Evolutionary conservation across 1,139 yeast genomes (phyloP).

Genomic region (Zygosaccharomyces pseudobailii): DNA sequence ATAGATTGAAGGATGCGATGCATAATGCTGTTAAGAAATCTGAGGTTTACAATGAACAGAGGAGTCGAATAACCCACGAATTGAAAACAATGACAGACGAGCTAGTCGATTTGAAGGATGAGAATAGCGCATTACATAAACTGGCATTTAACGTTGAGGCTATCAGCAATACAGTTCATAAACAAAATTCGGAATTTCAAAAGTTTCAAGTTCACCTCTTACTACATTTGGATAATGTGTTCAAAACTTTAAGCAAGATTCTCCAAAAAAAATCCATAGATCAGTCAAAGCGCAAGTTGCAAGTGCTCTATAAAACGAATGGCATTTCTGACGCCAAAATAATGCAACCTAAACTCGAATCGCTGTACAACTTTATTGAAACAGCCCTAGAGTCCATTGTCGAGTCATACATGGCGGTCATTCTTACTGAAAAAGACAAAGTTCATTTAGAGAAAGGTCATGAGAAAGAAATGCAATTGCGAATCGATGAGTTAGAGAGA

Average conservation of each 20-base stretch:
- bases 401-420: conserved; percentile 49
- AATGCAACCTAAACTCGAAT: conserved; percentile 46
- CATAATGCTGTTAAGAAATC: conserved; percentile 46
- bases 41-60: conserved; percentile 46
- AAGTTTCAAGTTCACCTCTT: conserved; percentile 27
- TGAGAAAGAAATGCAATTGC: conserved; percentile 36
- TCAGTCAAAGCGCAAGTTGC: conserved; percentile 52
- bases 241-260: conserved; percentile 48
- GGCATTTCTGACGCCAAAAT: conserved; percentile 32
- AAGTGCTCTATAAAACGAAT: conserved; percentile 37
- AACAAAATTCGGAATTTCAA: conserved; percentile 15
- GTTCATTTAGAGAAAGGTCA: conserved; percentile 19
- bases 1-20: conserved; percentile 21
- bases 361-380: conserved; percentile 53
- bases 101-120: conserved; percentile 34
- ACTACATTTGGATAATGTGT: conserved; percentile 40
- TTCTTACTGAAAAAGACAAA: conserved; percentile 28
- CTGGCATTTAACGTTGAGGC: conserved; percentile 35
- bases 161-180: conserved; percentile 5
- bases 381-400: conserved; percentile 57
- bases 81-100: conserved; percentile 39
- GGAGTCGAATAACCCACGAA: conserved; percentile 42
- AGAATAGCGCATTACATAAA: conserved; percentile 32
- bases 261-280: conserved; percentile 55
- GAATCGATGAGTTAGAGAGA: conserved; percentile 57